Conservation (phyloP, 352 stramenopile genomes). For the Globisporangium nagaii region DNA sequence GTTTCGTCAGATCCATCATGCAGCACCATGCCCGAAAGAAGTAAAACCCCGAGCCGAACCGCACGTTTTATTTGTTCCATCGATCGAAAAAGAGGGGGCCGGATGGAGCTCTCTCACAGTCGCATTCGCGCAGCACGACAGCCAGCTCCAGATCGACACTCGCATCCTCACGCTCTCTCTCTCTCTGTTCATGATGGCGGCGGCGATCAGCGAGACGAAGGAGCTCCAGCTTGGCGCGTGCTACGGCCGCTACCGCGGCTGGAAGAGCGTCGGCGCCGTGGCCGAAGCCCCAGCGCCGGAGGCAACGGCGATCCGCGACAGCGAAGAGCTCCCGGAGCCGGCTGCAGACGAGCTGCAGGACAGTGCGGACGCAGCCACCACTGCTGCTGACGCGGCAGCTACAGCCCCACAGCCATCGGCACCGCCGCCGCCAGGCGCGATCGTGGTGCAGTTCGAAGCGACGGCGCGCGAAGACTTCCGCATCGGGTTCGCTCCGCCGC, state of each 20-base stretch:
- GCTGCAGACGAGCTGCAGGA: background rate
- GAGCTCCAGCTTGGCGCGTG: slow-evolving; percentile 43
- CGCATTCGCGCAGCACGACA: too few species aligned
- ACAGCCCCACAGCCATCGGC: background rate
- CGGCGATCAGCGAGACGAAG: slow-evolving; percentile 9
- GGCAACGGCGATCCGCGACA: slow-evolving; percentile 7
- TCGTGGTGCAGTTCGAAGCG: slow-evolving; percentile 71
- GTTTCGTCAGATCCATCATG: background rate
- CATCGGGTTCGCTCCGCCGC: slow-evolving; percentile 48
- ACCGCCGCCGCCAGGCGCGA: slow-evolving; percentile 15
- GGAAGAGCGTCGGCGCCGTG: slow-evolving; percentile 18
- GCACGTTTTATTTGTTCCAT: slow-evolving; percentile 1
- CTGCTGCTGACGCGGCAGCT: background rate
- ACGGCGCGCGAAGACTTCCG: slow-evolving; percentile 58
- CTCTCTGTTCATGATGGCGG: background rate
- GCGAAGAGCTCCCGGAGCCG: slow-evolving; percentile 5
- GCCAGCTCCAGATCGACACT: background rate
- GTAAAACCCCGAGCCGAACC: slow-evolving; percentile 1
- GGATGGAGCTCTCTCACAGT: too few species aligned
- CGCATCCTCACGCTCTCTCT: background rate
- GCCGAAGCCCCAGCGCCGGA: background rate
- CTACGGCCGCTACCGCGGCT: slow-evolving; percentile 55
- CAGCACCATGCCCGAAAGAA: background rate
- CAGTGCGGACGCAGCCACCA: background rate
- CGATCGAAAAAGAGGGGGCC: background rate